These are phyloP conservation scores for Lentinula raphanica DNA, from an alignment of 768 basidiomycete species.

Conservation along the genomic window DNA sequence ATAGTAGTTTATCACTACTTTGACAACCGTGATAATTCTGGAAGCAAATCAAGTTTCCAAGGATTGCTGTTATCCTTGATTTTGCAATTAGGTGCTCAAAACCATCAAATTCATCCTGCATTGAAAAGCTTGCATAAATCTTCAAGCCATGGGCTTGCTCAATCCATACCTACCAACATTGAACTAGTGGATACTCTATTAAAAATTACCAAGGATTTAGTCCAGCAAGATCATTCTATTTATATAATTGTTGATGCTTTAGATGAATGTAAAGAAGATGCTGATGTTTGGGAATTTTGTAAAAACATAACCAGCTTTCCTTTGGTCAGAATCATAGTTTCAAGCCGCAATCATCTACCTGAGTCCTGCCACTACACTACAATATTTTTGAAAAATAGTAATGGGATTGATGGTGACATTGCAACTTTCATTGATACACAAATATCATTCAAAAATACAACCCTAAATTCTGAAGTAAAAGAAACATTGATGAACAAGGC, in stretches of 20 bases:
- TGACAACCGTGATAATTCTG: slow-evolving; percentile 2
- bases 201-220: background rate
- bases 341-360: background rate
- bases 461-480: no score
- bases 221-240: background rate
- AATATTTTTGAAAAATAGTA: background rate
- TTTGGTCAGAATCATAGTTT: background rate
- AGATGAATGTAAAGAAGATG: background rate
- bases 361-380: background rate
- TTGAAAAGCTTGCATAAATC: background rate
- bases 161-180: background rate
- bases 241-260: background rate
- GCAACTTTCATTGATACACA: background rate
- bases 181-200: background rate
- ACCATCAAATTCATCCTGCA: no score
- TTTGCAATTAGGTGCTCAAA: background rate
- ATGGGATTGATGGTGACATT: background rate
- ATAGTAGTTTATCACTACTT: background rate
- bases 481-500: background rate
- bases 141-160: background rate
- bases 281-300: background rate
- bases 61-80: background rate
- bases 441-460: background rate
- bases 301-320: background rate
- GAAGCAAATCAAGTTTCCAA: background rate